These are phyloP conservation scores for Vaucheria bursata DNA, from an alignment of 352 stramenopile species.

Conservation along the genomic window DNA sequence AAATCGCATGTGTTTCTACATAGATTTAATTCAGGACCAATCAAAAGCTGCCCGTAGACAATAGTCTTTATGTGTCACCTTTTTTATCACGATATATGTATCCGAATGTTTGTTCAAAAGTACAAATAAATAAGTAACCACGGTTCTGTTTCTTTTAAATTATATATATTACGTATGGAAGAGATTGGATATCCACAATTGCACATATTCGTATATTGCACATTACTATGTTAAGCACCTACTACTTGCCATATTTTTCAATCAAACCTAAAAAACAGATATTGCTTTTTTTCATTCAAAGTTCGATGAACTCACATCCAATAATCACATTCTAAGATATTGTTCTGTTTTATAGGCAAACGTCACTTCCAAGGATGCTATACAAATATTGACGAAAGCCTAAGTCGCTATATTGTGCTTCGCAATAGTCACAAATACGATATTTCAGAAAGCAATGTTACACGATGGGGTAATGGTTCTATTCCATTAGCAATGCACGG, in stretches of 20 bases:
- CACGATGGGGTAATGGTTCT: conserved; percentile 10
- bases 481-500: conserved; percentile 1
- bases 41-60: no score
- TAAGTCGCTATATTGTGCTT: conserved; percentile 25
- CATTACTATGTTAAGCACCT: background rate
- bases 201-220: no score
- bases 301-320: background rate
- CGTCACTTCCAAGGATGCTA: conserved; percentile 27
- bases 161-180: no score
- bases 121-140: no score
- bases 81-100: no score
- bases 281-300: background rate
- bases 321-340: background rate
- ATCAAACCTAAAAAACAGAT: background rate
- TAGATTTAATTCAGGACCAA: no score
- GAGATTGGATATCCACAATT: no score
- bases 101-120: no score
- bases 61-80: no score
- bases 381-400: conserved; percentile 12
- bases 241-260: background rate
- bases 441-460: background rate
- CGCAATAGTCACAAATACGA: background rate
- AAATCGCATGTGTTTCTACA: no score
- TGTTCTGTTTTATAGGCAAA: no score
- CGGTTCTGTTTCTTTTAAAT: no score